Evolutionary conservation across 1,284 basidiomycete species (phyloP), one percentile per base, ranked within the genome.

Genomic region (Mycena citricolor): DNA sequence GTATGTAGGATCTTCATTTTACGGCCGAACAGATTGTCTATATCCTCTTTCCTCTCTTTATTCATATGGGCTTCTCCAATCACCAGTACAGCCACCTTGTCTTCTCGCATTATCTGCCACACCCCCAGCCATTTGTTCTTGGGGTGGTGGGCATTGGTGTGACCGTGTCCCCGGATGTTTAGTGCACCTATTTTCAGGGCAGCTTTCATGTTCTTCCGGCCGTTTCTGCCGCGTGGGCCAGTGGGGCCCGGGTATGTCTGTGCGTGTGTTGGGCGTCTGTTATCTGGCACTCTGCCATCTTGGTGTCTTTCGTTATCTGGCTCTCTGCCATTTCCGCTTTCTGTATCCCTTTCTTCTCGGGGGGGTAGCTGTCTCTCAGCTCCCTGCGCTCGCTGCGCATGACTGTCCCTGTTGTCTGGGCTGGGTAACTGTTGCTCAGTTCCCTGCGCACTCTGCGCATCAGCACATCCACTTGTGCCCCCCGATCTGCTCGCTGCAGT

Each of bases 31-130:
- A 54, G 13, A 3, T 30, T n/a, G 2, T 54, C 7, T 3, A 63
- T 31, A 3, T 35, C 14, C 0, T 28, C 14, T 0, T 35, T 14
- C 0, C 39, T 21, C 14, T 49, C 41, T 4, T 47, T 42, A 3
- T 42, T 45, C 3, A 64, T 47, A 51, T 66, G 64, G 0, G 64
- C 55, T 49, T 67, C 64, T 13, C 62, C 58, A 0, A 62, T 6
- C 0, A 54, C 48, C 0, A 65, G 47, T 8, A 65, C 44, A 0
- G 54, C 61, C 7, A 65, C 49, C 13, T 42, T 30, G 2, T 57
- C 32, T 0, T 57, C 50, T 25, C 35, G 37, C 50, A 61, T 54
- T 1, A 53, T 19, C n/a, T 44, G 29, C 17, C 56, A 47, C 3
- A 66, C 36, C 4, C 47, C 20, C 1, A n/a, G 14, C 28, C 50